A percentile compares a stretch with the other conserved stretches of the same genome.
These are phyloP conservation scores for Phytophthora litchii DNA, from an alignment of 352 stramenopile genomes.

Conservation along the genomic window DNA sequence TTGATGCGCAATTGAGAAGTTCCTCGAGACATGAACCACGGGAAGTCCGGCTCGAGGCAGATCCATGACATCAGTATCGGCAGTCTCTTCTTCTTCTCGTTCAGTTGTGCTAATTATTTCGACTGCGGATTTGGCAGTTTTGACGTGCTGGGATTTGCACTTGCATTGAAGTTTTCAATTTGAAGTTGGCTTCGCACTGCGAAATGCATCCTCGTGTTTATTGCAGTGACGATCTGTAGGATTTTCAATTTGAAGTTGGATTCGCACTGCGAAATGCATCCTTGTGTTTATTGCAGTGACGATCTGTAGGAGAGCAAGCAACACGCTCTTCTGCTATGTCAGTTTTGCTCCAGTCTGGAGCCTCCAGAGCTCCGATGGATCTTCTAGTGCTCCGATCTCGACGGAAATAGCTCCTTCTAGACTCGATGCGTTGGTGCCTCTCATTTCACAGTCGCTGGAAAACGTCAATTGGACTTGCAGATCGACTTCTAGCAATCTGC, in stretches of 20 bases:
- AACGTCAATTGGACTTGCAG: no score
- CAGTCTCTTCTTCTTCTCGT: slow-evolving; percentile 32
- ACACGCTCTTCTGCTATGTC: neutral
- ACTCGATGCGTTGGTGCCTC: neutral
- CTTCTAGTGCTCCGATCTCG: neutral
- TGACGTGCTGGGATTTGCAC: slow-evolving; percentile 6
- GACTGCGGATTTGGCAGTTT: slow-evolving; percentile 26
- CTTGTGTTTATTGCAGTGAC: neutral
- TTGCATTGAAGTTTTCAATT: neutral
- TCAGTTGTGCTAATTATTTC: slow-evolving; percentile 27
- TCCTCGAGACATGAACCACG: slow-evolving; percentile 31
- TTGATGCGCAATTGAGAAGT: slow-evolving; percentile 11
- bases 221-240: neutral
- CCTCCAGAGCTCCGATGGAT: neutral
- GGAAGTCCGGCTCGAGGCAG: slow-evolving; percentile 31
- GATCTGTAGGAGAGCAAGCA: neutral
- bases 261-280: neutral
- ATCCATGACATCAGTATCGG: slow-evolving; percentile 29
- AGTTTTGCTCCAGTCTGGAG: neutral
- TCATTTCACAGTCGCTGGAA: neutral
- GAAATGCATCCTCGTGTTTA: neutral
- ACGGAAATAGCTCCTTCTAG: neutral
- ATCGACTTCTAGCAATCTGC: neutral
- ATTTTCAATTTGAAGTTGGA: neutral
- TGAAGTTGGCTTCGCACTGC: neutral